Evolutionary conservation across 441 rosid genomes (phyloP), one percentile per base, ranked within the genome.

Genomic region (Rhodomyrtus psidioides): DNA sequence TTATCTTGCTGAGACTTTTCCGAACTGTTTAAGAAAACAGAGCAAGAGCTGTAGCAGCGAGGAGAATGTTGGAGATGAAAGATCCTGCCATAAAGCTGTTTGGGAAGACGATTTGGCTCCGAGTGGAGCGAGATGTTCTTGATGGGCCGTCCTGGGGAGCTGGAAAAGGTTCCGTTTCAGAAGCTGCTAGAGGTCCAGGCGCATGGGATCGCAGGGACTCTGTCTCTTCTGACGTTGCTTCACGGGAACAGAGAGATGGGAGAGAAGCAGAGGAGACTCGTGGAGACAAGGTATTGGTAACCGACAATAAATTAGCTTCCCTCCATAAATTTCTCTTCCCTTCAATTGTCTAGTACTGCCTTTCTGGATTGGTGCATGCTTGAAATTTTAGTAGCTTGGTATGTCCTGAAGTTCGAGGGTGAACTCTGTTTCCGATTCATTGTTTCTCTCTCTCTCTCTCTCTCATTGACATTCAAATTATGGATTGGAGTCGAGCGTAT

Each of bases 81-180:
- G 93, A 92, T 83, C 84, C 86, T 49, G 92, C 90, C 23, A 93
- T 95, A 54, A 95, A 92, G 90, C 90, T 95, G 86, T 95, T 95
- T 83, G 98, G 97, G n/a, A 90, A 88, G 90, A 94, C 90, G 82
- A 95, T 95, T 65, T 88, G 91, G 51, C 87, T 94, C 62, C 83
- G 85, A 14, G 28, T 59, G 14, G 53, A 79, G 46, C 89, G 75
- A 19, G 54, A 6, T 30, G 65, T 30, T 62, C 26, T 88, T 42
- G 81, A 79, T 81, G 42, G 83, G 59, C 83, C 86, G 24, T 46
- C 49, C 51, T 56, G 82, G 70, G 86, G 57, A 49, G 75, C 14
- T 55, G 42, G 30, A 55, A 83, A 83, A 15, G n/a, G 54, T 42
- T 65, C 23, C 24, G 79, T 42, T 65, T 21, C 79, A 6, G 79